phyloP scores from a whole-genome alignment of 495 filamentous ascomycete species.

The Penicillium desertorum region DNA sequence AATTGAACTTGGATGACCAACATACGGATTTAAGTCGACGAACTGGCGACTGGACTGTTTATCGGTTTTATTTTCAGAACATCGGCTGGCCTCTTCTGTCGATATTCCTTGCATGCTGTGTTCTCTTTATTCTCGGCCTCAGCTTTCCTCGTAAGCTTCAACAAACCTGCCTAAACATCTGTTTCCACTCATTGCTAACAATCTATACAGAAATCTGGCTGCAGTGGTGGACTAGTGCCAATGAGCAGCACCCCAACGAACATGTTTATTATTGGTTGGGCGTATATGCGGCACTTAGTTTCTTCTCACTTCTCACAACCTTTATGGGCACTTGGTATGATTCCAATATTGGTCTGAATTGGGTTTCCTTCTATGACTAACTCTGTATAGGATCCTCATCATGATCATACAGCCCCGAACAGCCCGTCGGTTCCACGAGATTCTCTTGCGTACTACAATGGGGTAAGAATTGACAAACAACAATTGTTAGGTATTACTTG shows the following conservation, averaged over 20 bases:
- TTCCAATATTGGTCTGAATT: neutral
- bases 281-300: conserved; percentile 20
- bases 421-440: conserved; percentile 23
- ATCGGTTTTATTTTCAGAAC: conserved; percentile 27
- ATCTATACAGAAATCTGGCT: conserved; percentile 31
- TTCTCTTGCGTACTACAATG: conserved; percentile 23
- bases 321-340: conserved; percentile 21
- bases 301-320: conserved; percentile 16
- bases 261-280: conserved; percentile 34
- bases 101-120: conserved; percentile 24
- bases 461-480: conserved; percentile 7
- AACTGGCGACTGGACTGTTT: conserved; percentile 40
- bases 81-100: conserved; percentile 32
- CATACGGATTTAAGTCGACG: conserved; percentile 25
- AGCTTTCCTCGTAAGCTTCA: conserved; percentile 24
- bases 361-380: neutral
- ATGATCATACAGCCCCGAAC: conserved; percentile 25
- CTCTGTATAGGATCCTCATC: conserved; percentile 14
- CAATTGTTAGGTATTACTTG: neutral
- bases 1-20: conserved; percentile 18
- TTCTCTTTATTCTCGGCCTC: conserved; percentile 25
- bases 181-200: neutral
- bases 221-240: conserved; percentile 32
- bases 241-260: conserved; percentile 28
- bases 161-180: neutral